A percentile compares a stretch with the other conserved stretches of the same genome.
These are phyloP conservation scores for Yamadazyma philogaea DNA, from an alignment of 805 yeast genomes.

Conservation along the genomic window DNA sequence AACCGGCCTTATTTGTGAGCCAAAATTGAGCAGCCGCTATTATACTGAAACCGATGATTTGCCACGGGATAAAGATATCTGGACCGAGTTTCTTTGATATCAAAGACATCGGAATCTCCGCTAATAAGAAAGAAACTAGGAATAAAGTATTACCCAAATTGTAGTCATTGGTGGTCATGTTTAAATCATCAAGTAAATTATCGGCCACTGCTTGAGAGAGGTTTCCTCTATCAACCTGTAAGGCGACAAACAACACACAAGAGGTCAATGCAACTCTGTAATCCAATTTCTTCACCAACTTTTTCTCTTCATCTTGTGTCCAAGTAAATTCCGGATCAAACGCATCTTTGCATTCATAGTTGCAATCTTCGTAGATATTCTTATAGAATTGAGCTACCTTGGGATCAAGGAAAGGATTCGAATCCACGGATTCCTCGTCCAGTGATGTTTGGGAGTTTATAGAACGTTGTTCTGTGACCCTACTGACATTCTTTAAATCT, in stretches of 20 bases:
- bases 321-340: conserved; percentile 36
- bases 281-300: conserved; percentile 19
- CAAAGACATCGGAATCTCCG: conserved; percentile 58
- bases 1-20: conserved; percentile 21
- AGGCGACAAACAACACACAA: conserved; percentile 21
- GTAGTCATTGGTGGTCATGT: conserved; percentile 35
- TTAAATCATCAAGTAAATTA: conserved; percentile 29
- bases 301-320: conserved; percentile 31
- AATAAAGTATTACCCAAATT: conserved; percentile 41
- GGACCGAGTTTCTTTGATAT: conserved; percentile 60
- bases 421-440: background rate
- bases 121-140: conserved; percentile 38
- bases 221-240: conserved; percentile 25
- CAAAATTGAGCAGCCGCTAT: conserved; percentile 26
- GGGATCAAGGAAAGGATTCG: conserved; percentile 25
- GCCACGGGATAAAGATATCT: conserved; percentile 54
- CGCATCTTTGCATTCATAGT: conserved; percentile 31
- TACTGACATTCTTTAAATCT: background rate
- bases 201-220: conserved; percentile 22
- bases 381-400: conserved; percentile 30
- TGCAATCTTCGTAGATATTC: conserved; percentile 25
- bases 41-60: conserved; percentile 27
- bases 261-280: conserved; percentile 21
- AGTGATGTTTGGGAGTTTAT: conserved; percentile 1
- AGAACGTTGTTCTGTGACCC: conserved; percentile 3